These are phyloP conservation scores for Syzygium jambos DNA, from an alignment of 345 rosid species.

Conservation along the genomic window DNA sequence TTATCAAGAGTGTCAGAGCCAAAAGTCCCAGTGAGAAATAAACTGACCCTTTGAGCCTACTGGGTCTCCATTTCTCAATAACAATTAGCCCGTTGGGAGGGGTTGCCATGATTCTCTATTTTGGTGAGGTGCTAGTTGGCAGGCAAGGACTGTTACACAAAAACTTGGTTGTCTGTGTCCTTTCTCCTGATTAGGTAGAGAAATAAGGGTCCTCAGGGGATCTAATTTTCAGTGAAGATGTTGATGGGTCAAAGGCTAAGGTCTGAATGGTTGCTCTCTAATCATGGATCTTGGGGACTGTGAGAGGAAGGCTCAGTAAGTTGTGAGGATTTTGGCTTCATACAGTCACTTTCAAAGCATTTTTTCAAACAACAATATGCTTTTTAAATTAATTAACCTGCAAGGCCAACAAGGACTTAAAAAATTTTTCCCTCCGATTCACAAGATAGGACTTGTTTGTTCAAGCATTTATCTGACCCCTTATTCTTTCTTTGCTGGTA, in stretches of 20 bases:
- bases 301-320: conserved; percentile 1
- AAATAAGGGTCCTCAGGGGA: conserved; percentile 16
- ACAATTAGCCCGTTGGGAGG: conserved; percentile 14
- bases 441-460: not conserved
- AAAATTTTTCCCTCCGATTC: not conserved
- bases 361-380: conserved; percentile 5
- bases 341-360: conserved; percentile 33
- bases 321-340: conserved; percentile 13
- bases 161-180: conserved; percentile 14
- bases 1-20: not conserved
- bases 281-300: conserved; percentile 25
- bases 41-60: conserved; percentile 11
- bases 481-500: not conserved
- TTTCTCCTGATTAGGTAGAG: conserved; percentile 14
- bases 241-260: conserved; percentile 57
- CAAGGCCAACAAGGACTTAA: not conserved
- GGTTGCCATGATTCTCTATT: conserved; percentile 27
- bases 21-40: not conserved
- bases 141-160: conserved; percentile 20
- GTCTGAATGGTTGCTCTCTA: conserved; percentile 11
- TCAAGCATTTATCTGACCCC: not conserved
- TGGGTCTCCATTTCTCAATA: conserved; percentile 2
- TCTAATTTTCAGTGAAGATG: conserved; percentile 76
- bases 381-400: not conserved
- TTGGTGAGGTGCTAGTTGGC: conserved; percentile 31